Base-by-base conservation (phyloP, 768 basidiomycete genomes). In the Boletus edulis region DNA sequence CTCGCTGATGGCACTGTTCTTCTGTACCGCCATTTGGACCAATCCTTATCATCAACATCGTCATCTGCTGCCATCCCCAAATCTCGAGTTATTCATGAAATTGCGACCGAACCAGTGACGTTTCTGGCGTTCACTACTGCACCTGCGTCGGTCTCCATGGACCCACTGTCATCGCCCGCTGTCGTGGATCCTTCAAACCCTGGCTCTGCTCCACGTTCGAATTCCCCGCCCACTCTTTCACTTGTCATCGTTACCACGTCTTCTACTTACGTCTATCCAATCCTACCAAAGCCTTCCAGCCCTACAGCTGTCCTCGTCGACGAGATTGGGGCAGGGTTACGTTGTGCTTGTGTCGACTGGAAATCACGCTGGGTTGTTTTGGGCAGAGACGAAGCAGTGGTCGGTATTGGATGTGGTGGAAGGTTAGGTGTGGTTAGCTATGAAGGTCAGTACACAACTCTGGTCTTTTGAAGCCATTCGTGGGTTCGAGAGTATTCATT, bases 1-100 rank as follows among this genome's bases (percentile, higher is more conserved):
- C 81, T 98, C n/a, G 94, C 86, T 7, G 95, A 98, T 65, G 97
- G 97, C 24, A 91, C 91, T 0, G 95, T 97, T 15, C 78, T 98
- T 10, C 78, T 97, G 15, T 96, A 92, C 68, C 85, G 92, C 8
- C 92, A 98, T 65, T 77, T 98, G 18, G 88, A 95, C 68, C 94
- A 98, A 67, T 94, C 94, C 1, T 77, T 96, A 34, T 80, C 86
- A 3, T 83, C 90, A 44, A 61, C 69, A 17, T 83, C 86, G 12
- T 72, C 78, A 17, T 80, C 88, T 5, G 74, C 93, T 12, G 86
- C 86, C 13, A 73, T 98, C n/a, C 94, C 94, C 0, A 98, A 97
- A 74, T 81, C 88, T 11, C 85, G 90, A 22, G 79, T 85, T 0
- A 76, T 98, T 3, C 91, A 93, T 64, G 93, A 98, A 62, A 86